Evolutionary conservation across 2,329 filamentous ascomycete genomes (phyloP).

Genomic region (Botrytis fragariae): DNA sequence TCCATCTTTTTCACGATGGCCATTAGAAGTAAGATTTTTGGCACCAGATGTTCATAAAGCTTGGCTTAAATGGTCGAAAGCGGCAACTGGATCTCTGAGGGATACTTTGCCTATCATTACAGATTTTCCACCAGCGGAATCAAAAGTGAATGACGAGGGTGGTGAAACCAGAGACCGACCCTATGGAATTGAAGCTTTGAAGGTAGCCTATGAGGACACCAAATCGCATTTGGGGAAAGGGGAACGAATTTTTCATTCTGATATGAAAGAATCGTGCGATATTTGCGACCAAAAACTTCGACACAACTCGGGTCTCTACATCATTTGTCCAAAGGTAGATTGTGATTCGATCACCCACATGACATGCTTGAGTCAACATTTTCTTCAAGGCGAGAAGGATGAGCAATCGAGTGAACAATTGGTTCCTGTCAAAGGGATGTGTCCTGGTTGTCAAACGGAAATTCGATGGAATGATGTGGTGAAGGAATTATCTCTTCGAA

Average conservation of each 20-base stretch:
- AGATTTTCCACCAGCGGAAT: slow-evolving; percentile 28
- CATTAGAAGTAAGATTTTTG: slow-evolving; percentile 78
- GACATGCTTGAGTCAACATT: slow-evolving; percentile 56
- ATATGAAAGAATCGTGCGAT: slow-evolving; percentile 54
- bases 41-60: slow-evolving; percentile 62
- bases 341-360: slow-evolving; percentile 60
- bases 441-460: slow-evolving; percentile 63
- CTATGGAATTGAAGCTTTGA: slow-evolving; percentile 52
- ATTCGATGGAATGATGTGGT: slow-evolving; percentile 75
- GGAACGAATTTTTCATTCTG: slow-evolving; percentile 53
- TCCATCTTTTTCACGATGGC: slow-evolving; percentile 79
- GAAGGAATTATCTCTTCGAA: slow-evolving; percentile 74
- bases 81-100: slow-evolving; percentile 25
- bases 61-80: slow-evolving; percentile 60
- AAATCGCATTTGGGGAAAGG: slow-evolving; percentile 56
- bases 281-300: slow-evolving; percentile 50
- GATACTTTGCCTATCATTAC: slow-evolving; percentile 28
- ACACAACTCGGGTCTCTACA: slow-evolving; percentile 52
- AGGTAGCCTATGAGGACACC: slow-evolving; percentile 54
- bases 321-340: slow-evolving; percentile 52
- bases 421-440: slow-evolving; percentile 66
- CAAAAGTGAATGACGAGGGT: background rate
- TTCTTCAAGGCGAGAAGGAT: slow-evolving; percentile 43
- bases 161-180: background rate
- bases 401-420: slow-evolving; percentile 41